Evolutionary conservation across 495 filamentous ascomycete genomes (phyloP), one percentile per base, ranked within the genome.

Genomic region (Aspergillus sclerotioniger): DNA sequence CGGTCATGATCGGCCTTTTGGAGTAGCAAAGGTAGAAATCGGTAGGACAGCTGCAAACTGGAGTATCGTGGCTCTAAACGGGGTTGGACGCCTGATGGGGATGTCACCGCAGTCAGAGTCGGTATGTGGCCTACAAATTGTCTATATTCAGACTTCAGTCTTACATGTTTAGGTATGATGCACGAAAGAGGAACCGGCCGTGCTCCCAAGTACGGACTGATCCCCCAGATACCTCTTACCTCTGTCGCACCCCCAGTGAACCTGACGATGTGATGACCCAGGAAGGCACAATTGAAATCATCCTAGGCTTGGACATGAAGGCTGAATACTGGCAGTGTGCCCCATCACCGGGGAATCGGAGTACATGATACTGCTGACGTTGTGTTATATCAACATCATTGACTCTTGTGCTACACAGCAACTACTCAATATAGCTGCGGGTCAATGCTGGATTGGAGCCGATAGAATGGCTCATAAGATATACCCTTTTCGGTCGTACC

Each of bases 161-260:
- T 13, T 28, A 41, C 9, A 31, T 16, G 20, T 29, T 33, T 47
- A 65, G 65, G 74, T 32, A 79, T 89, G 77, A 82, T 88, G 76
- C 87, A 90, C 65, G 86, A 90, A 66, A 84, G 80, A 55, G 86
- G 87, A 3, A 90, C 84, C 16, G 87, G 87, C 15, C 86, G 87
- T 20, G 82, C 82, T 10, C 85, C 86, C 0, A 89, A 88, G 69
- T 90, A 89, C 62, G 86, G 87, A 1, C 76, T 87, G 8, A 82
- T 89, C 25, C 72, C 80, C 12, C 87, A 90, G 67, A 82, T 88
- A 75, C 86, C 87, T 6, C 59, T 75, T 56, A 71, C 68, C 9
- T 62, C 59, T 6, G 55, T 75, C 43, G 64, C 62, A n/a, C 19
- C 51, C 31, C 71, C 67, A 0, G 72, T 76, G 13, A 76, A 78